Base-by-base conservation (phyloP, 164 flowering plant genomes). In the Hamamelis virginiana region DNA sequence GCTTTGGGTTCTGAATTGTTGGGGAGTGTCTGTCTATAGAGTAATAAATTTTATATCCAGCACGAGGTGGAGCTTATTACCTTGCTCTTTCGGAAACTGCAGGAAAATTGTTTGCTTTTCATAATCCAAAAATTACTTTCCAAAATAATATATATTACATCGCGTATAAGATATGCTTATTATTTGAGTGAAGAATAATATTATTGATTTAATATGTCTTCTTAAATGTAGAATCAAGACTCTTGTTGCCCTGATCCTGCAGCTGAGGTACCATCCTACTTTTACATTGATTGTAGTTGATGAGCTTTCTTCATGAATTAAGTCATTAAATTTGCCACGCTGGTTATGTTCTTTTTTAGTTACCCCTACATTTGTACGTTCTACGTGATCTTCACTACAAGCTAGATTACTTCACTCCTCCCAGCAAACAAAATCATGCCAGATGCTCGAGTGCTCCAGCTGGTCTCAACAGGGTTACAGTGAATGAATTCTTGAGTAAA, bases 331-430 rank as follows among this genome's bases (percentile, higher is more conserved):
- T 23, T 43, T 18, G 13, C 26, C 15, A 22, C 18, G 48, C 26
- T 64, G 52, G 18, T 65, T 50, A n/a, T n/a, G 10, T 66, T 75
- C 68, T 56, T 61, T 68, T 63, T 52, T 71, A 92, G 98, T 77
- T 91, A 56, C 90, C 92, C 47, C 74, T 91, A 48, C 78, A 80
- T 73, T 79, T 90, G 69, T 91, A 89, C 78, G 85, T 92, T 72
- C 76, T 91, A 58, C 88, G 82, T 62, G 98, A 92, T 77, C 88
- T 92, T 72, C 79, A 77, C 78, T 41, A 69, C 78, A 91, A 88
- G 82, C 78, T 92, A 77, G 85, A 83, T 62, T 74, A 61, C 64
- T 70, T 81, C 69, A 78, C 71, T 73, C 76, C 82, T 76, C 67
- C 76, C 28, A 78, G 68, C 62, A 88, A 83, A 79, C 85, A 69